A percentile compares a stretch with the other conserved stretches of the same genome.
Evolutionary conservation across 2,329 filamentous ascomycete genomes (phyloP).

Genomic region (Neofusicoccum sp.): DNA sequence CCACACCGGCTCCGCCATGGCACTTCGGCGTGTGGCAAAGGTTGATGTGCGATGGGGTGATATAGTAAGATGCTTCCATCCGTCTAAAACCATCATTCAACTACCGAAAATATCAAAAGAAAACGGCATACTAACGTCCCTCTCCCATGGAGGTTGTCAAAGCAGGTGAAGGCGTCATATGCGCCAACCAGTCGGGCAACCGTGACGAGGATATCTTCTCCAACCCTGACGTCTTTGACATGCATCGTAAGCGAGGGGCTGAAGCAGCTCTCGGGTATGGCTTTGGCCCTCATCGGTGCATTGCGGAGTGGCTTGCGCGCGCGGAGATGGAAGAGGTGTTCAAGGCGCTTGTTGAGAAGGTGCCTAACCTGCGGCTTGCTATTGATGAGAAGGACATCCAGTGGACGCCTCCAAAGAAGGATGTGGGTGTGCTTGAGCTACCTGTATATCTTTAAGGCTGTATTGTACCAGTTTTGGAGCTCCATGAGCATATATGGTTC

Average conservation of each 20-base stretch:
- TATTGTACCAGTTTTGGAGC: too few relatives aligned
- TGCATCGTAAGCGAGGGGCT: slow-evolving; percentile 41
- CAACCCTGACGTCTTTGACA: slow-evolving; percentile 42
- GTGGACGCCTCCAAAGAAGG: slow-evolving; percentile 42
- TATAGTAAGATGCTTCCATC: slow-evolving; percentile 26
- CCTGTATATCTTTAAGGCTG: slow-evolving; percentile 30
- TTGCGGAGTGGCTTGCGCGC: slow-evolving; percentile 49
- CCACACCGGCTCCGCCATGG: slow-evolving; percentile 52
- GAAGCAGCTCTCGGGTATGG: slow-evolving; percentile 41
- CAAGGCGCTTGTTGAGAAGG: slow-evolving; percentile 44
- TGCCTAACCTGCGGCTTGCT: slow-evolving; percentile 46
- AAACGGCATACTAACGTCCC: neutral
- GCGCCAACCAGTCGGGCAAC: slow-evolving; percentile 52
- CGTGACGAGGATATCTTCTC: slow-evolving; percentile 41
- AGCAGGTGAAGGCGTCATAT: slow-evolving; percentile 51
- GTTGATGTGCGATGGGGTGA: slow-evolving; percentile 50
- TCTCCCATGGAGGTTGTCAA: slow-evolving; percentile 37
- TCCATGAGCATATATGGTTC: too few relatives aligned
- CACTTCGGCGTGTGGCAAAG: slow-evolving; percentile 53
- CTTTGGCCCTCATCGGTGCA: slow-evolving; percentile 51
- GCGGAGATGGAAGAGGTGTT: slow-evolving; percentile 50
- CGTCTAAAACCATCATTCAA: too few relatives aligned
- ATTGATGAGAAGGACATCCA: slow-evolving; percentile 44
- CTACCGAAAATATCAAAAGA: too few relatives aligned
- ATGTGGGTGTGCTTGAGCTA: slow-evolving; percentile 47